A percentile compares a stretch with the other conserved stretches of the same genome.
Evolutionary conservation across 1,284 basidiomycete genomes (phyloP).

Genomic region (Schizopora paradoxa): DNA sequence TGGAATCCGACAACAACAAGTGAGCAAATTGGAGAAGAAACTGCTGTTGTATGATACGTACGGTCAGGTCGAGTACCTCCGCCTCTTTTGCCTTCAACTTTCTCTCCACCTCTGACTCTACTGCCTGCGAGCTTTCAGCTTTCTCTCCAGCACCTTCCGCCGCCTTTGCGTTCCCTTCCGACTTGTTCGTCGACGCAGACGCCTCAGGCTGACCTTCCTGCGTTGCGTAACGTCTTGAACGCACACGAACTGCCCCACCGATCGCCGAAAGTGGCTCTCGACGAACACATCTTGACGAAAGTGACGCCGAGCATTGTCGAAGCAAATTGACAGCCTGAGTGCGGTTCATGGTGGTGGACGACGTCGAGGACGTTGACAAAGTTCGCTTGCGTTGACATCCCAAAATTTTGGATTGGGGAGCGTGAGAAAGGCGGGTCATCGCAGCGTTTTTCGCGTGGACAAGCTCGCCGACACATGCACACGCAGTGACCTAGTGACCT

Average conservation of each 20-base stretch:
- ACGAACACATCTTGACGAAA: constrained; percentile 34
- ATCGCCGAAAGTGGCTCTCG: constrained; percentile 2
- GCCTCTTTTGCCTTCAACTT: constrained; percentile 69
- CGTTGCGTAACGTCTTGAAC: constrained; percentile 29
- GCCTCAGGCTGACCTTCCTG: constrained; percentile 33
- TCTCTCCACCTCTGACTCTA: constrained; percentile 33
- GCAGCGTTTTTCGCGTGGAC: no score
- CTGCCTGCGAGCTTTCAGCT: constrained; percentile 11
- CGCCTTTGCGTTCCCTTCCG: constrained; percentile 27
- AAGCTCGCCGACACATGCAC: no score
- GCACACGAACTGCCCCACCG: constrained; percentile 10
- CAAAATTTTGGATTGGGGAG: no score
- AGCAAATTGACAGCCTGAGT: constrained; percentile 45
- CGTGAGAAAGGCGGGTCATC: no score
- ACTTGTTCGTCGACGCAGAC: constrained; percentile 27
- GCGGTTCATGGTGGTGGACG: constrained; percentile 40
- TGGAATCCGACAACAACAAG: constrained; percentile 28
- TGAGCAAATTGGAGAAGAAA: constrained; percentile 11
- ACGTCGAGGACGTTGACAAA: no score
- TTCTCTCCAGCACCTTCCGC: constrained; percentile 12
- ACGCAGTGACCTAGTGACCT: no score
- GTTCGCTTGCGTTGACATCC: no score
- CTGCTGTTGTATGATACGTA: constrained; percentile 34
- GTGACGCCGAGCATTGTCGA: constrained; percentile 49
- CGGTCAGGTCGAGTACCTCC: constrained; percentile 70